Base-by-base conservation (phyloP, 2,329 filamentous ascomycete species). In the Mariannaea sp. region DNA sequence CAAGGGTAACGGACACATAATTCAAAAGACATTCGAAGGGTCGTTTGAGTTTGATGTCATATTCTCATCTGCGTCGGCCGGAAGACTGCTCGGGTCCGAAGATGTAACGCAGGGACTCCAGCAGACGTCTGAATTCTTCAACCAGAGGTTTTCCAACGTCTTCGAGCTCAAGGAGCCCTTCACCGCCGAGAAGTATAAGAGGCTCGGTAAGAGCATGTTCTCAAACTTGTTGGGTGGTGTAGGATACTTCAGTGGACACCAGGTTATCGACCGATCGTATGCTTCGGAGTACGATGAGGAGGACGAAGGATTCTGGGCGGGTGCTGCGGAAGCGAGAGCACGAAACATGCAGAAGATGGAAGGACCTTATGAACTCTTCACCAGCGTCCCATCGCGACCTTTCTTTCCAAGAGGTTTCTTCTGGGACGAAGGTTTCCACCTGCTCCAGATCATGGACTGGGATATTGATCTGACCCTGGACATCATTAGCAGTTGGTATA, bases 361-460 rank as follows among this genome's bases (percentile, higher is more conserved):
- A 67, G 90, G 90, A 0, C 91, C 93, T 1, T 90, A 87, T 49
- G 90, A 96, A 70, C 82, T 99, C 2, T 97, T 92, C 70, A 95
- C 92, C 6, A 90, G 87, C 65, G 87, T 97, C 51, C 94, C 94
- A 0, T 97, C 93, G 7, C 81, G 94, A 4, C 90, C 94, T 0
- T 99, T 99, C 77, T 99, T 99, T 74, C 94, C 94, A 1, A 83
- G 94, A 56, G 94, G 94, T 1, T 99, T 99, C 71, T 80, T 97
- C 4, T 99, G 94, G 94, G 94, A 99, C 65, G 94, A 99, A 71
- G 94, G 94, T 1, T 99, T 97, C 74, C 94, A 99, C 68, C 78
- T 99, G 29, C 78, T 96, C 41, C 92, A 92, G 2, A 87, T 99
- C 48, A 82, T 91, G 16, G 93, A 99, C 61, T 99, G 92, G 89